Evolutionary conservation across 2,329 filamentous ascomycete genomes (phyloP).

Genomic region (Laburnicola sp.): DNA sequence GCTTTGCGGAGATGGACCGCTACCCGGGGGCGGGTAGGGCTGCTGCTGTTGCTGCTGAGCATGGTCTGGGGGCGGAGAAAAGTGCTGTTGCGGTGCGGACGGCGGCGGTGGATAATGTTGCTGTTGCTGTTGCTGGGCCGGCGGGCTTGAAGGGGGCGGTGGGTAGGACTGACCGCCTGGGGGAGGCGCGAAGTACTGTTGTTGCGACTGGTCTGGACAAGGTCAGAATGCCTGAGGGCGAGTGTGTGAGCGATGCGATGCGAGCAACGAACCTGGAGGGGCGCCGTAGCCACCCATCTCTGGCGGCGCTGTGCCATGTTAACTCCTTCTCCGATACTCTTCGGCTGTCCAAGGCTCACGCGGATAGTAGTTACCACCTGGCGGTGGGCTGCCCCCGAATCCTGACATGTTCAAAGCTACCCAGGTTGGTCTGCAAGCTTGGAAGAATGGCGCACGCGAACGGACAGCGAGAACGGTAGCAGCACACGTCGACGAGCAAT

Average conservation of each 20-base stretch:
- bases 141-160: constrained; percentile 39
- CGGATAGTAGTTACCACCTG: constrained; percentile 44
- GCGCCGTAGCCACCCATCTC: constrained; percentile 36
- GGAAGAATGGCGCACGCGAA: no score
- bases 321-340: constrained; percentile 8
- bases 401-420: constrained; percentile 39
- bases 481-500: no score
- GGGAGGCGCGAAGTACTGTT: constrained; percentile 47
- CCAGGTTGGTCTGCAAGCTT: no score
- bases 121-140: constrained; percentile 31
- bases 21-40: constrained; percentile 12
- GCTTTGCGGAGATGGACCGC: constrained; percentile 19
- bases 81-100: constrained; percentile 32
- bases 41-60: constrained; percentile 31
- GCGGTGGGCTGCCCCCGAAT: constrained; percentile 36
- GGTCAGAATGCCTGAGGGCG: constrained; percentile 12
- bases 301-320: constrained; percentile 34
- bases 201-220: constrained; percentile 34
- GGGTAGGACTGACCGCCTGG: constrained; percentile 38
- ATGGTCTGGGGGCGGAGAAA: constrained; percentile 37
- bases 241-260: background rate
- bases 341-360: constrained; percentile 31
- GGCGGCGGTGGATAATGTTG: constrained; percentile 42
- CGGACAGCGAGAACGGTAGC: no score
- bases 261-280: constrained; percentile 3